Evolutionary conservation across 208 protist species (phyloP).

Genomic region (Trichomonas gallinae): DNA sequence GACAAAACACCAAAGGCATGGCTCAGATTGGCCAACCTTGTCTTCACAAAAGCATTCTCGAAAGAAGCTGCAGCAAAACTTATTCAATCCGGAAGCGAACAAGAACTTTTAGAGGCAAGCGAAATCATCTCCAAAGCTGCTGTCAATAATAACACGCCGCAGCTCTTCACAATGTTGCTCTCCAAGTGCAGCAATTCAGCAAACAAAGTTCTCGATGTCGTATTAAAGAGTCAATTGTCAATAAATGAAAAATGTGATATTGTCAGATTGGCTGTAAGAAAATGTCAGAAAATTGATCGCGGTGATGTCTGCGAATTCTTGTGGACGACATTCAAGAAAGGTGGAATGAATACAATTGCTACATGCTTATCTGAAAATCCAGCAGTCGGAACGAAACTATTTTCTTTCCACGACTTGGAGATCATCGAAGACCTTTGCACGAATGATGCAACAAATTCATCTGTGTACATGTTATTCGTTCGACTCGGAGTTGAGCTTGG

Average conservation of each 20-base stretch:
- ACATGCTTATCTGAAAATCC: background rate
- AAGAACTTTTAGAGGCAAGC: background rate
- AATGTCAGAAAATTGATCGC: background rate
- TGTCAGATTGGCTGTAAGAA: background rate
- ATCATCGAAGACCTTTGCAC: background rate
- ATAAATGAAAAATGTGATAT: background rate
- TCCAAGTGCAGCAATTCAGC: background rate
- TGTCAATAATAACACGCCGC: background rate
- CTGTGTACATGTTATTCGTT: background rate
- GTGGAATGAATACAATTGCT: background rate
- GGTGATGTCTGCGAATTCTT: background rate
- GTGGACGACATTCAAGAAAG: background rate
- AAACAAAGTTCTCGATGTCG: background rate
- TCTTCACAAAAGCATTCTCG: background rate
- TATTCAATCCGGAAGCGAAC: background rate
- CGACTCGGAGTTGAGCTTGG: background rate
- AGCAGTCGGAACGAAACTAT: background rate
- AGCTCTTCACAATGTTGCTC: background rate
- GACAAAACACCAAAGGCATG: background rate
- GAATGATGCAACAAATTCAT: background rate
- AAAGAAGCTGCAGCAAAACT: background rate
- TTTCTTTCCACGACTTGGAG: background rate
- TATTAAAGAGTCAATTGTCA: background rate
- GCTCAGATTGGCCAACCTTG: background rate
- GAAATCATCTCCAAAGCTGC: background rate